phyloP scores from a whole-genome alignment of 1,139 yeast species.

The Yueomyces sp. region DNA sequence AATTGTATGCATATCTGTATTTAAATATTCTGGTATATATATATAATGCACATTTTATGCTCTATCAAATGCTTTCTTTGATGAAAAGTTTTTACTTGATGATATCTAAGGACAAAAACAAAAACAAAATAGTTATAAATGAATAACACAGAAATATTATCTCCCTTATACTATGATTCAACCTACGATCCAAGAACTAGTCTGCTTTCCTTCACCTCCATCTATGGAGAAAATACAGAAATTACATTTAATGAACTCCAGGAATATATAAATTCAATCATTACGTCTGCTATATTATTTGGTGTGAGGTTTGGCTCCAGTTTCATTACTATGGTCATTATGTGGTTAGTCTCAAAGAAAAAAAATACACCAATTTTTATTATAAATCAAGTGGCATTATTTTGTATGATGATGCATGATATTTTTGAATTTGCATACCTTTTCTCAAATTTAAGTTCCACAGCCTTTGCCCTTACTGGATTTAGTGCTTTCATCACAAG shows the following conservation, averaged over 20 bases:
- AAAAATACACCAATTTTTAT: conserved; percentile 56
- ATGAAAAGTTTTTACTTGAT: too few relatives aligned
- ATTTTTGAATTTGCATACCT: conserved; percentile 43
- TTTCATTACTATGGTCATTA: conserved; percentile 26
- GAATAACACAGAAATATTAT: background rate
- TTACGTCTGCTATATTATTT: conserved; percentile 28
- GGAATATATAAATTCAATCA: conserved; percentile 17
- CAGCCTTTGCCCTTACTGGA: conserved; percentile 41
- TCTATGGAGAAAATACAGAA: conserved; percentile 18
- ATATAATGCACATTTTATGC: too few relatives aligned
- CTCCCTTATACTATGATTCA: conserved; percentile 8
- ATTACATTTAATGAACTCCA: conserved; percentile 29
- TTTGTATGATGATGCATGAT: conserved; percentile 44
- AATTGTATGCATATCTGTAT: too few relatives aligned
- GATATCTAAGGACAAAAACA: too few relatives aligned
- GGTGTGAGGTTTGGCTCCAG: conserved; percentile 34
- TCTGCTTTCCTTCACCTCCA: conserved; percentile 17
- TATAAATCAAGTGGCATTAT: conserved; percentile 48
- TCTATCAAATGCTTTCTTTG: too few relatives aligned
- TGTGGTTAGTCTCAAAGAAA: conserved; percentile 33
- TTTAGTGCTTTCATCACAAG: conserved; percentile 27
- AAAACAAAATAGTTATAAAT: background rate
- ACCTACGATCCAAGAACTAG: conserved; percentile 18
- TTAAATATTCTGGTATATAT: too few relatives aligned
- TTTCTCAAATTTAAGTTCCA: conserved; percentile 37